Percentiles rank a stretch among this genome's conserved stretches.
Evolutionary conservation across 352 stramenopile genomes (phyloP).

Genomic region (Globisporangium rhizosaccharum): DNA sequence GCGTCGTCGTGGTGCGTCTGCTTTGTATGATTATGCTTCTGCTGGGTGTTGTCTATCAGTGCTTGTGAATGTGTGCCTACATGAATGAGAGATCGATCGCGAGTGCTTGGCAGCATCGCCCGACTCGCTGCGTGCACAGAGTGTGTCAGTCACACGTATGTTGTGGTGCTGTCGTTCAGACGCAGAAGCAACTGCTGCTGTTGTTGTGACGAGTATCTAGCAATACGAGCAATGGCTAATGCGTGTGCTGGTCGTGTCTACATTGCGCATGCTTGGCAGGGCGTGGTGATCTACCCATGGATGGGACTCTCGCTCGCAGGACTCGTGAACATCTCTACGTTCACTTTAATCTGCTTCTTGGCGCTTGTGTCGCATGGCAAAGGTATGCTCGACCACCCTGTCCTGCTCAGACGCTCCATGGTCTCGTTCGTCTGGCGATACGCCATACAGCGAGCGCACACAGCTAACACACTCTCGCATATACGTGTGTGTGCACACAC

Average conservation of each 20-base stretch:
- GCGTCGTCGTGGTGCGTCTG: constrained; percentile 74
- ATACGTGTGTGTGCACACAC: not conserved
- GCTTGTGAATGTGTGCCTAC: no score
- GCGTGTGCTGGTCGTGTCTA: not conserved
- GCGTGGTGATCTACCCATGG: constrained; percentile 88
- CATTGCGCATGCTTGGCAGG: constrained; percentile 23
- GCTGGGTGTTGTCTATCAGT: not conserved
- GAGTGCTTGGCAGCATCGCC: not conserved
- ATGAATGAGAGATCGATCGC: no score
- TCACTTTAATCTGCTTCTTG: constrained; percentile 79
- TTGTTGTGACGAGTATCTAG: not conserved
- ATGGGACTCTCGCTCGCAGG: constrained; percentile 72
- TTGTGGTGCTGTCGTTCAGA: not conserved
- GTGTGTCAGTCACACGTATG: not conserved
- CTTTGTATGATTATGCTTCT: not conserved
- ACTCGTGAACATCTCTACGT: constrained; percentile 60
- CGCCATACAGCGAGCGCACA: not conserved
- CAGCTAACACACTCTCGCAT: not conserved
- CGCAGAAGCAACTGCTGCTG: not conserved
- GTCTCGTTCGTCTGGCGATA: not conserved
- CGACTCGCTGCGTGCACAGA: not conserved
- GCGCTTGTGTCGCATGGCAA: constrained; percentile 93
- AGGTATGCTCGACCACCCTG: constrained; percentile 28
- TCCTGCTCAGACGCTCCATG: no score
- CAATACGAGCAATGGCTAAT: no score